Evolutionary conservation across 2,329 filamentous ascomycete species (phyloP), one percentile per base, ranked within the genome.

Genomic region (Penicillium sp.): DNA sequence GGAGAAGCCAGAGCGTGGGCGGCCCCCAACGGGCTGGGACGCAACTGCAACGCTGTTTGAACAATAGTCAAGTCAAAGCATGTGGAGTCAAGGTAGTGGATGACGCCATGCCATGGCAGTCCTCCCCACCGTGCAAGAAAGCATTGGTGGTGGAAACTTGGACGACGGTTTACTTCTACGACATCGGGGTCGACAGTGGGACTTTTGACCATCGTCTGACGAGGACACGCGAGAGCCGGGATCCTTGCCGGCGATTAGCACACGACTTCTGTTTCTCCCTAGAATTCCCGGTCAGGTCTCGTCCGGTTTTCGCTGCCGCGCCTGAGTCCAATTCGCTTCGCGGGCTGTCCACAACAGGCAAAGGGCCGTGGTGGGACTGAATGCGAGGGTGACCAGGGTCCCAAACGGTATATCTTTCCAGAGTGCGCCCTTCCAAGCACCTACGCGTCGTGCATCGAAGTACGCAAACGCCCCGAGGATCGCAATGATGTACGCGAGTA

Each of bases 31-130:
- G 5, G 21, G 25, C 13, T 41, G 41, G 47, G 33, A 50, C 48
- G 53, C 50, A 54, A 56, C 50, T 53, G 53, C 42, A 56, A 56
- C 53, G 44, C 34, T 46, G 26, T 7, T 27, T 28, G 41, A 36
- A 56, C 49, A 56, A 54, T 56, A 34, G 30, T 36, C 33, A 41
- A 50, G 48, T 53, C 39, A 20, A 10, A 19, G 20, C 25, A 45
- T 15, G 44, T 47, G 50, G 45, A 50, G 45, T 33, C 26, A 50
- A 26, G 33, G 53, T 56, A 36, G 43, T 9, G 53, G 21, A 39
- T 51, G 49, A 56, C 45, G 45, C 28, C 36, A 47, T 38, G 25
- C 14, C 28, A 15, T 31, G 9, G n/a, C n/a, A n/a, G n/a, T n/a
- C n/a, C n/a, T n/a, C n/a, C n/a, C n/a, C n/a, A n/a, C n/a, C n/a